Percentiles rank a stretch among this genome's conserved stretches.
Conservation (phyloP, 257 asterid species). For the Paulownia fortunei region DNA sequence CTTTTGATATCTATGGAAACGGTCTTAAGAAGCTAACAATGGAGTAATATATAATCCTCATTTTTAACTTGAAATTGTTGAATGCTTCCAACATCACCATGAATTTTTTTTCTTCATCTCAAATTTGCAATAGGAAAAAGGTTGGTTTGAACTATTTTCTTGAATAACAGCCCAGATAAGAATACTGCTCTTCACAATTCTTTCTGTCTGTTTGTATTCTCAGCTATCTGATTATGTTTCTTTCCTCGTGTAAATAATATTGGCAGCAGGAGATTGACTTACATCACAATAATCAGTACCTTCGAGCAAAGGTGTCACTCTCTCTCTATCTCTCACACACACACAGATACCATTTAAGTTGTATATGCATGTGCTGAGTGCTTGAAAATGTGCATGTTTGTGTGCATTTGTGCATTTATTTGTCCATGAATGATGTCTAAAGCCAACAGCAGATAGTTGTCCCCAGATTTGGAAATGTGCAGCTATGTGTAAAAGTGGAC, state of each 20-base stretch:
- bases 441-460: too few species aligned
- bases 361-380: neutral
- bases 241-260: constrained; percentile 18
- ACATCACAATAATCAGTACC: constrained; percentile 80
- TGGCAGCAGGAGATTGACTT: constrained; percentile 83
- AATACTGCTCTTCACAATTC: neutral
- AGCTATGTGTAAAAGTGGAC: too few species aligned
- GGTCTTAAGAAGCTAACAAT: too few species aligned
- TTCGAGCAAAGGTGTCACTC: constrained; percentile 71
- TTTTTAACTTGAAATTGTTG: neutral
- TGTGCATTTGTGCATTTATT: too few species aligned
- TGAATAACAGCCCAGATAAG: too few species aligned
- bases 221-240: constrained; percentile 35
- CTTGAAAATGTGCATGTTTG: too few species aligned
- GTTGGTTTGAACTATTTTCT: too few species aligned
- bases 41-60: too few species aligned
- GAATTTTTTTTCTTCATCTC: neutral
- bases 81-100: neutral
- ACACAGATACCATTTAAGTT: neutral
- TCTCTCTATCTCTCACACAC: constrained; percentile 14
- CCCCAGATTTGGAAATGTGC: too few species aligned
- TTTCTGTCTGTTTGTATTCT: neutral
- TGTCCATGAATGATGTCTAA: too few species aligned
- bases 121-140: neutral
- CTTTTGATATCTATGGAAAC: too few species aligned